Conservation (phyloP, 202 grass and related monocot species). For the Alloteropsis angusta region DNA sequence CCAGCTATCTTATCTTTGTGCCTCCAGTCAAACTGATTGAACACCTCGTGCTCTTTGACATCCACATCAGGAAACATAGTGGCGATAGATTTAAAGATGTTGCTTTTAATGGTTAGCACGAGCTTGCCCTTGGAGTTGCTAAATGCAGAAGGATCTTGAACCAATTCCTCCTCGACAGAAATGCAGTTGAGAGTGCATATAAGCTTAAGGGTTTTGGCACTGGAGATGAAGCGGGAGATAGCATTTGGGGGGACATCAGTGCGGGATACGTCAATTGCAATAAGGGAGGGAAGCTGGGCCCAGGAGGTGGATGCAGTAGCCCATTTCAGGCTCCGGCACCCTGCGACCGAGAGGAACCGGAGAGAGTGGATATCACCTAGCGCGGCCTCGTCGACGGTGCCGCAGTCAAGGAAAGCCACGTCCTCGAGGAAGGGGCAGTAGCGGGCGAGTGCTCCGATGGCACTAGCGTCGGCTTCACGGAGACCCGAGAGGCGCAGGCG, state of each 20-base stretch:
- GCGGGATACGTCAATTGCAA: constrained; percentile 78
- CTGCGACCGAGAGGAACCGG: constrained; percentile 73
- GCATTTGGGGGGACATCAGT: constrained; percentile 65
- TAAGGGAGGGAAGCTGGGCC: constrained; percentile 68
- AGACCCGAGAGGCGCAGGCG: constrained; percentile 74
- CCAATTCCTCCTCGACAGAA: constrained; percentile 58
- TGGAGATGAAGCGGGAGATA: constrained; percentile 61
- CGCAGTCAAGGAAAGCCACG: constrained; percentile 79
- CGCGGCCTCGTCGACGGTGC: constrained; percentile 56
- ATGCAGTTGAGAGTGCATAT: constrained; percentile 60
- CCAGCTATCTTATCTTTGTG: constrained; percentile 45
- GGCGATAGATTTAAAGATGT: constrained; percentile 47
- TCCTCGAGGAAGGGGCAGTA: constrained; percentile 69
- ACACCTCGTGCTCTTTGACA: constrained; percentile 46
- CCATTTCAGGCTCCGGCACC: constrained; percentile 81
- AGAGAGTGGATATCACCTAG: constrained; percentile 57
- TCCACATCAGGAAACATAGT: constrained; percentile 40
- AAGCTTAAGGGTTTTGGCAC: constrained; percentile 72
- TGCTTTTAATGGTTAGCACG: constrained; percentile 54
- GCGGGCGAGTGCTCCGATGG: constrained; percentile 59
- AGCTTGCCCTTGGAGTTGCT: constrained; percentile 77
- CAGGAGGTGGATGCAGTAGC: constrained; percentile 66
- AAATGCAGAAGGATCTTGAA: constrained; percentile 47
- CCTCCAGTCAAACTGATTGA: constrained; percentile 54
- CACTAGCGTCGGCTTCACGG: constrained; percentile 56